Conservation (phyloP, 2,329 filamentous ascomycete species). For the Myriosclerotinia curreyana region DNA sequence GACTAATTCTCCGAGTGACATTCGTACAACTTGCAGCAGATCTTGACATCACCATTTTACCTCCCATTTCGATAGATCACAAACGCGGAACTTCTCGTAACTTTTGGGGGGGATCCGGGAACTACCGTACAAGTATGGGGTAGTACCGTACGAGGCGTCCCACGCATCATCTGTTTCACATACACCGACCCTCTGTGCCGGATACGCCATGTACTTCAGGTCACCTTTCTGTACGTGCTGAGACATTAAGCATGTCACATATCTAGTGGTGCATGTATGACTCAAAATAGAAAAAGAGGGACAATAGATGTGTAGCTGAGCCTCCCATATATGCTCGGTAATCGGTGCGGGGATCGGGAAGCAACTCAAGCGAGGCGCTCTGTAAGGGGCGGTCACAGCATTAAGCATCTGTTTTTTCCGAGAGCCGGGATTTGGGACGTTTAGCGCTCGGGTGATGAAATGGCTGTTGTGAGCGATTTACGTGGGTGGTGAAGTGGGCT, state of each 20-base stretch:
- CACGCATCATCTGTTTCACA: neutral
- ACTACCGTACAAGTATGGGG: too few species aligned
- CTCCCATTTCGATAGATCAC: neutral
- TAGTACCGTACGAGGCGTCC: too few species aligned
- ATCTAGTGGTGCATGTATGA: neutral
- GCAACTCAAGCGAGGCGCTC: neutral
- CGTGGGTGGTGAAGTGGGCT: neutral
- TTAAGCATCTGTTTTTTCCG: neutral
- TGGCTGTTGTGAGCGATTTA: neutral
- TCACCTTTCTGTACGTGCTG: neutral
- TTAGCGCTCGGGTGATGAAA: neutral
- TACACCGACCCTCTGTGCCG: neutral
- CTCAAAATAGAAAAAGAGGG: too few species aligned
- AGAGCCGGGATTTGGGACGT: neutral
- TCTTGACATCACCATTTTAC: too few species aligned
- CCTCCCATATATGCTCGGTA: neutral
- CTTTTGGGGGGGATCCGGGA: too few species aligned
- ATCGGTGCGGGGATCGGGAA: neutral
- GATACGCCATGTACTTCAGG: neutral
- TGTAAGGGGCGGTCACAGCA: neutral
- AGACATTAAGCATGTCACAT: neutral
- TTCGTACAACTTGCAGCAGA: neutral
- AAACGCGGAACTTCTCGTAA: too few species aligned
- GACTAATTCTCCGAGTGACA: too few species aligned
- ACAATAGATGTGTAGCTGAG: neutral